Evolutionary conservation across 805 yeast genomes (phyloP), one percentile per base, ranked within the genome.

Genomic region (baker's yeast (Saccharomyces cerevisiae)): DNA sequence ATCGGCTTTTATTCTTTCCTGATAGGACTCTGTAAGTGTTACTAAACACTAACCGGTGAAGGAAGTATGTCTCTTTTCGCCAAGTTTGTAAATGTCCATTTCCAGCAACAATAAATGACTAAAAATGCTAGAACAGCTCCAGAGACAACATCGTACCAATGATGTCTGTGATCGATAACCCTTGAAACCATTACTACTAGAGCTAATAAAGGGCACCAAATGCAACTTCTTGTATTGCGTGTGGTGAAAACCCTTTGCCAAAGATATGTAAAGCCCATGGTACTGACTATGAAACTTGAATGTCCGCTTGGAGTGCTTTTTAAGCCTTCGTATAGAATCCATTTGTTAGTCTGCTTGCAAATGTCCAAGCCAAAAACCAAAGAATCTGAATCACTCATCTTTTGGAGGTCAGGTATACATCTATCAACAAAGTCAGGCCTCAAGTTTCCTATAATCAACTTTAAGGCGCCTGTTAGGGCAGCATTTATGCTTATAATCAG

Each of bases 301-400:
- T 67, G 71, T 3, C 71, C 70, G 51, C 68, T 64, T 29, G 71
- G 71, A 2, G 71, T 66, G 55, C 67, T 62, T 41, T 65, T 62
- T 46, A 67, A 54, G 6, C 71, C 71, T 48, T 67, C 71, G 36
- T 52, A 54, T 10, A 67, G 57, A 10, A 64, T 32, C 24, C 49
- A 51, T 41, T 51, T 52, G 52, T 65, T 54, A 24, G 52, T 36
- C 48, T 65, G 68, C 41, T 52, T 53, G 36, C 68, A 63, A 17
- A 59, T 52, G 27, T 56, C 61, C 8, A 60, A n/a, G 5, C 58
- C 51, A 46, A 55, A 57, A 21, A 41, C 55, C 2, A 32, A 50
- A 21, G 48, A 47, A 3, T 46, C 51, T 2, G 52, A 41, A 13
- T 52, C 41, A 24, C 41, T 36, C 4, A 51, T 50, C 17, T 36